phyloP scores from a whole-genome alignment of 2,329 filamentous ascomycete species.

The Lachnellula arida region DNA sequence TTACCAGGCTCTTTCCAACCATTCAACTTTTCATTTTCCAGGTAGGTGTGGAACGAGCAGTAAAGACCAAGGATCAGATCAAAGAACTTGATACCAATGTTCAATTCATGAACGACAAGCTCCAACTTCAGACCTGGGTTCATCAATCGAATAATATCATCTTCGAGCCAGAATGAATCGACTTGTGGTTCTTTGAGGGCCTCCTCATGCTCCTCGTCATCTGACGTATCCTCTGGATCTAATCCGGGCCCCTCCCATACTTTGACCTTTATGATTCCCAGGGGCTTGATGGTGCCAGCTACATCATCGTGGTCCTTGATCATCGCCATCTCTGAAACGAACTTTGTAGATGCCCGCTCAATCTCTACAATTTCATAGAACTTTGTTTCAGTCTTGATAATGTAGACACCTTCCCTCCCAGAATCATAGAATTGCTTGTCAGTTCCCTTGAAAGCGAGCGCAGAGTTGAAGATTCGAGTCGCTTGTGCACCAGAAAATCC shows the following conservation, averaged over 20 bases:
- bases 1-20: slow-evolving; percentile 55
- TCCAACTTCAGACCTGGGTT: slow-evolving; percentile 61
- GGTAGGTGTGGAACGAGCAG: slow-evolving; percentile 58
- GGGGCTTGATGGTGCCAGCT: slow-evolving; percentile 33
- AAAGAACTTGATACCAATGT: slow-evolving; percentile 59
- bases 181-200: slow-evolving; percentile 25
- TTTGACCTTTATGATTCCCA: slow-evolving; percentile 44
- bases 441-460: slow-evolving; percentile 34
- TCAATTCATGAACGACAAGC: slow-evolving; percentile 50
- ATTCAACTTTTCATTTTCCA: slow-evolving; percentile 66
- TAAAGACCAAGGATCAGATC: slow-evolving; percentile 51
- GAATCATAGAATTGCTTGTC: slow-evolving; percentile 19
- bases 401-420: slow-evolving; percentile 34
- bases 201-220: slow-evolving; percentile 21
- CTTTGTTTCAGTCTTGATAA: slow-evolving; percentile 45
- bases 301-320: slow-evolving; percentile 34
- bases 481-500: slow-evolving; percentile 36
- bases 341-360: slow-evolving; percentile 39
- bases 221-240: slow-evolving; percentile 22
- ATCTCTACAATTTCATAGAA: slow-evolving; percentile 58
- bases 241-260: slow-evolving; percentile 37
- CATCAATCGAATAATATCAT: slow-evolving; percentile 50
- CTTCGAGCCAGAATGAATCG: slow-evolving; percentile 63
- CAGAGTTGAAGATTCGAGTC: slow-evolving; percentile 40
- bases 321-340: slow-evolving; percentile 41